Percentiles rank a stretch among this genome's conserved stretches.
phyloP scores from a whole-genome alignment of 2,329 filamentous ascomycete species.

The Fusarium torulosum region DNA sequence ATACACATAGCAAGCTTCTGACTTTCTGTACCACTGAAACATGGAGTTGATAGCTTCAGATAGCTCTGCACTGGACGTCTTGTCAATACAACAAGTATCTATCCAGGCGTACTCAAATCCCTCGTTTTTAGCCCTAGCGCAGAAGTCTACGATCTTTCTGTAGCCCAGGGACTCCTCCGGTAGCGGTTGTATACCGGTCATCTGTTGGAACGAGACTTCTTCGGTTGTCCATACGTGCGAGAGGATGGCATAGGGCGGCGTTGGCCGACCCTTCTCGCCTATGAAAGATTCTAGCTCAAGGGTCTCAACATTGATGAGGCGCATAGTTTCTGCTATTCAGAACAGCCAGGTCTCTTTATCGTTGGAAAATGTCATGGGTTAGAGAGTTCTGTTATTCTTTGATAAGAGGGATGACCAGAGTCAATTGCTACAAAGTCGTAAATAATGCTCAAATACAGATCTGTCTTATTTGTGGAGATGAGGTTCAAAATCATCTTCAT shows the following conservation, averaged over 20 bases:
- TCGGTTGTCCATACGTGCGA: conserved; percentile 22
- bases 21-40: conserved; percentile 16
- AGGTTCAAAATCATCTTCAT: background rate
- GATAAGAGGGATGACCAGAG: fast-evolving
- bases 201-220: conserved; percentile 6
- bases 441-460: background rate
- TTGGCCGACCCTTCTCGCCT: conserved; percentile 3
- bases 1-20: conserved; percentile 21
- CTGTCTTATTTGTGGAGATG: background rate
- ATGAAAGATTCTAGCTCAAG: conserved; percentile 19
- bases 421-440: background rate
- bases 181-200: background rate
- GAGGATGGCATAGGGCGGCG: conserved; percentile 18
- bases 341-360: too few species aligned
- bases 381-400: background rate
- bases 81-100: conserved; percentile 27
- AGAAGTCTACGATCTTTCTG: conserved; percentile 20
- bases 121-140: conserved; percentile 11
- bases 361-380: too few species aligned
- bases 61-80: conserved; percentile 22
- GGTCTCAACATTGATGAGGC: conserved; percentile 23
- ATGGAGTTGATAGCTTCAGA: conserved; percentile 20
- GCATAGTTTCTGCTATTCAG: background rate
- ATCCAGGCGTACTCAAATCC: conserved; percentile 27
- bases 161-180: conserved; percentile 10